Evolutionary conservation across 2,329 filamentous ascomycete species (phyloP).

Genomic region (Arthroderma sp.): DNA sequence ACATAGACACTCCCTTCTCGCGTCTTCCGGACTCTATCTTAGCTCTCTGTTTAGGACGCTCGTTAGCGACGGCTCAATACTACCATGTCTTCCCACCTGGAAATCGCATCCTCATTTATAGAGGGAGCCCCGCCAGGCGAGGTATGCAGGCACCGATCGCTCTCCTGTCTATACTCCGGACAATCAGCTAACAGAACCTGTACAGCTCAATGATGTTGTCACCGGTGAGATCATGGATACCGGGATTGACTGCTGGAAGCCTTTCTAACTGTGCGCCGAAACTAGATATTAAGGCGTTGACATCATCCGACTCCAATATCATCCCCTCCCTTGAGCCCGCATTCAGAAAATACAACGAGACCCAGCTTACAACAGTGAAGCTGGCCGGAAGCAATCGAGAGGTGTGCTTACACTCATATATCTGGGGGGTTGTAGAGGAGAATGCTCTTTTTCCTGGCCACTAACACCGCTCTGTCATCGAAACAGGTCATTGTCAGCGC

Average conservation of each 20-base stretch:
- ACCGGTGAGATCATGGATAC: conserved; percentile 50
- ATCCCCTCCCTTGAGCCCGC: conserved; percentile 65
- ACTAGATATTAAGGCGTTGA: conserved; percentile 79
- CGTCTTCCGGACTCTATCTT: neutral
- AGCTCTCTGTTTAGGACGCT: neutral
- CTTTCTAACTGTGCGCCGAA: conserved; percentile 2
- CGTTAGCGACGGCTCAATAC: neutral
- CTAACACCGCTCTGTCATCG: neutral
- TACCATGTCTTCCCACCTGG: conserved; percentile 38
- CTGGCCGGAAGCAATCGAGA: conserved; percentile 72
- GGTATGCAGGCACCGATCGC: conserved; percentile 41
- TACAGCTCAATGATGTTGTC: conserved; percentile 73
- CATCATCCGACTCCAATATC: conserved; percentile 55
- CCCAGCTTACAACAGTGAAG: conserved; percentile 80
- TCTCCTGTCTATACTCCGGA: conserved; percentile 9
- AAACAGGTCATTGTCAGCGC: conserved; percentile 56
- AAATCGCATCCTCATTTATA: conserved; percentile 71
- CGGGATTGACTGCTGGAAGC: neutral
- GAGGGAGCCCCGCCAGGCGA: conserved; percentile 92
- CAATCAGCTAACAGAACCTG: conserved; percentile 12
- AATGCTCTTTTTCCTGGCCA: neutral
- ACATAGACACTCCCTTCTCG: neutral
- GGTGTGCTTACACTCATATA: conserved; percentile 36
- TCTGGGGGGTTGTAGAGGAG: neutral
- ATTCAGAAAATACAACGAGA: conserved; percentile 91